Conservation (phyloP, 352 stramenopile species). For the Globisporangium okanoganense region DNA sequence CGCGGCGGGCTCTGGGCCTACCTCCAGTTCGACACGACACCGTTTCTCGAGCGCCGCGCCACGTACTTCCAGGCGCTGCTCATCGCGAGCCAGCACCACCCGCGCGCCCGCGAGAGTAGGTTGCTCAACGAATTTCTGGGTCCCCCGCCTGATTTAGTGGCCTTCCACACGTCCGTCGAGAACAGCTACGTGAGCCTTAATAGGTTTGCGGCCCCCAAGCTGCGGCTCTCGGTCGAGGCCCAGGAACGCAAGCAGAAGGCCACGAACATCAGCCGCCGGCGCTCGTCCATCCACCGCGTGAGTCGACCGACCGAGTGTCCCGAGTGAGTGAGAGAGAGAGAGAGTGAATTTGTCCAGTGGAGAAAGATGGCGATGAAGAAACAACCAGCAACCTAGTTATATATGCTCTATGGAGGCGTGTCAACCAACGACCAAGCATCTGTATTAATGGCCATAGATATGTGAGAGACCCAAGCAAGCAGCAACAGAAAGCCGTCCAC, state of each 20-base stretch:
- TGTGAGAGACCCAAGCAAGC: neutral
- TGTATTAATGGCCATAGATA: neutral
- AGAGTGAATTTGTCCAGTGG: neutral
- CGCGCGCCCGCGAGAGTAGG: conserved; percentile 38
- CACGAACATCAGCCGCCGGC: conserved; percentile 50
- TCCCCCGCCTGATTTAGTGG: conserved; percentile 52
- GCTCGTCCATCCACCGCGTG: conserved; percentile 27
- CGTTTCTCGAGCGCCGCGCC: conserved; percentile 54
- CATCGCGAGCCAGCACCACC: conserved; percentile 46
- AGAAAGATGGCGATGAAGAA: neutral
- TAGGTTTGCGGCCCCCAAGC: conserved; percentile 62
- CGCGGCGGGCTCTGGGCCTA: conserved; percentile 75
- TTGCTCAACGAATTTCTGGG: conserved; percentile 72
- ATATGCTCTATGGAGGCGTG: conserved; percentile 2
- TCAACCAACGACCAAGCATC: too few relatives aligned
- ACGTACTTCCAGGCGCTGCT: conserved; percentile 68
- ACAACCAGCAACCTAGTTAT: conserved; percentile 4
- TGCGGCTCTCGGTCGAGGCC: conserved; percentile 65
- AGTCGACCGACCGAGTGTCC: neutral
- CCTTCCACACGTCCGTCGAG: conserved; percentile 48
- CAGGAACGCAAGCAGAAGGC: conserved; percentile 74
- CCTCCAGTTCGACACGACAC: conserved; percentile 58
- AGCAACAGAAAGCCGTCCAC: neutral
- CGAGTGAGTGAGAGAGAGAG: neutral
- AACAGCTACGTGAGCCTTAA: conserved; percentile 79